phyloP scores from a whole-genome alignment of 306 rosid genomes.

The Pyrus betulifolia region DNA sequence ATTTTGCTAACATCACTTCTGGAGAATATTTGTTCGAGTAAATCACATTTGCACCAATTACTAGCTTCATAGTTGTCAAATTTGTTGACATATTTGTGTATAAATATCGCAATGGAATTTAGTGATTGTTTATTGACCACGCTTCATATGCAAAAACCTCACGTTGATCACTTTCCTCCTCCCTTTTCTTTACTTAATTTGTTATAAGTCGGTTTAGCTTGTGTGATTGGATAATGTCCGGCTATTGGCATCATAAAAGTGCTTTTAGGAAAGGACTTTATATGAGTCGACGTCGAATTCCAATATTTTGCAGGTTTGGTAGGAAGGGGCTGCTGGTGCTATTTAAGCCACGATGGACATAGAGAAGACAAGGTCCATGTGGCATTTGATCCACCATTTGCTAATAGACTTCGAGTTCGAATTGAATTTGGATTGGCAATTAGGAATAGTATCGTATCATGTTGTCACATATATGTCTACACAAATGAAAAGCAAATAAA shows the following conservation, averaged over 20 bases:
- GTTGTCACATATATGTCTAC: background rate
- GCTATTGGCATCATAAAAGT: background rate
- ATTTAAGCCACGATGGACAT: background rate
- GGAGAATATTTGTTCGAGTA: background rate
- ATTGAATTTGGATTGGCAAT: background rate
- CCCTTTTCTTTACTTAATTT: background rate
- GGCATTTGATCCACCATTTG: slow-evolving; percentile 4
- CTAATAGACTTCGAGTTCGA: background rate
- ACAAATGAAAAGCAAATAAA: background rate
- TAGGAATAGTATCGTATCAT: background rate
- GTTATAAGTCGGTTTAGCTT: background rate
- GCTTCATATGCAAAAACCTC: background rate
- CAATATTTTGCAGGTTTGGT: no score
- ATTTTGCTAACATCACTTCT: background rate
- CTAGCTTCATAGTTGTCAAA: background rate
- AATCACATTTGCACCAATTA: background rate
- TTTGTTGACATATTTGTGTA: background rate
- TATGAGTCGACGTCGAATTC: background rate
- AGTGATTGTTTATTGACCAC: background rate
- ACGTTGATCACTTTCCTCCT: background rate
- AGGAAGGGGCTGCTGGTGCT: background rate
- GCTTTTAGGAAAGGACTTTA: background rate
- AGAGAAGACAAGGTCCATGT: slow-evolving; percentile 3
- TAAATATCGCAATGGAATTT: background rate
- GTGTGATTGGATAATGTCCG: background rate